Base-by-base conservation (phyloP, 208 protist genomes). In the Leishmania major region DNA sequence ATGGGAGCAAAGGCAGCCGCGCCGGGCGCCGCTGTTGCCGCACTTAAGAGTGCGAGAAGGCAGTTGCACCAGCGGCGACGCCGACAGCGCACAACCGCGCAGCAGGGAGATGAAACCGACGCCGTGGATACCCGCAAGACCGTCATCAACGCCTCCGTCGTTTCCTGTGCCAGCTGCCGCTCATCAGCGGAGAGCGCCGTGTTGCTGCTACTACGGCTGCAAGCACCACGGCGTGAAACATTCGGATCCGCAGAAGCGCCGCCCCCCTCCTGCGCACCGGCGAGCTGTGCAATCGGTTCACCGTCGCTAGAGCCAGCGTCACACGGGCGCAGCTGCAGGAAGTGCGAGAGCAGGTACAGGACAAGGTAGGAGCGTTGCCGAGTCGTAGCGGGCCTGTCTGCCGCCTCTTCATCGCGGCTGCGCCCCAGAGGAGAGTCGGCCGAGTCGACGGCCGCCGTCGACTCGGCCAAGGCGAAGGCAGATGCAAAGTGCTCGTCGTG, bases 401-500 rank as follows among this genome's bases (percentile, higher is more conserved):
- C 35, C 4, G 43, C 47, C 72, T 73, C 43, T n/a, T 19, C 75
- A 37, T 35, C 40, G 40, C 17, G 13, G 40, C 40, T 37, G 17
- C 25, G 10, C 53, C 13, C 37, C 53, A 2, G 31, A 45, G 53
- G 13, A 3, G 51, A 62, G 51, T n/a, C 15, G 40, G 55, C 64
- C 2, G 37, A 8, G 15, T 57, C 43, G 7, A 40, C 28, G 28
- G 72, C 31, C 43, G 45, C 19, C 28, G n/a, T 71, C 28, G 74
- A 51, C 67, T 80, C 60, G 66, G 85, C 64, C 7, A 45, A 22
- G 55, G 76, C 73, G 83, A 93, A 91, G 6, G 71, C 75, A 4
- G 64, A 8, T 75, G 77, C 40, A 77, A 84, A 90, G 55, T 82
- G 66, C 25, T 70, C 57, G 43, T 91, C 84, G 72, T 88, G 71